phyloP scores from a whole-genome alignment of 331 rosid species.

The Ulmus americana region DNA sequence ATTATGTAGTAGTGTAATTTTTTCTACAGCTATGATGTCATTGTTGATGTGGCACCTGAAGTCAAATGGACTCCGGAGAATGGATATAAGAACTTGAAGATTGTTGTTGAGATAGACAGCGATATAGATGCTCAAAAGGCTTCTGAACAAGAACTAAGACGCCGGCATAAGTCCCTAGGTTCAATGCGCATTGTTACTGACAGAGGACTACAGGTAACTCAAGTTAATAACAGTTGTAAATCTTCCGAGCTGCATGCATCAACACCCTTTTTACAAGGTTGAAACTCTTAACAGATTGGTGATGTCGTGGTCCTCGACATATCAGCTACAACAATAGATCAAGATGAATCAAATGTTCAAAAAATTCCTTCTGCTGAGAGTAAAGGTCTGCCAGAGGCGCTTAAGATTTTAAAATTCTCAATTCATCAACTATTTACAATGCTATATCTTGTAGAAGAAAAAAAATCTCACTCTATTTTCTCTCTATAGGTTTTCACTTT shows the following conservation, averaged over 20 bases:
- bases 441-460: slow-evolving; percentile 12
- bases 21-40: slow-evolving; percentile 67
- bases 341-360: slow-evolving; percentile 58
- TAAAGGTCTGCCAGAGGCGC: slow-evolving; percentile 56
- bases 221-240: slow-evolving; percentile 4
- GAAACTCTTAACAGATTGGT: slow-evolving; percentile 53
- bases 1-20: slow-evolving; percentile 32
- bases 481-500: slow-evolving; percentile 60
- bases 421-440: slow-evolving; percentile 1
- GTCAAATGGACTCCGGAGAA: slow-evolving; percentile 76
- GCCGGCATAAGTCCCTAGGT: slow-evolving; percentile 74
- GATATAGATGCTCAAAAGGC: slow-evolving; percentile 64
- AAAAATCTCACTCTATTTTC: slow-evolving; percentile 28
- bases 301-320: slow-evolving; percentile 77
- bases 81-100: slow-evolving; percentile 77
- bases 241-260: background rate
- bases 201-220: slow-evolving; percentile 82
- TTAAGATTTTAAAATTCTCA: slow-evolving; percentile 9
- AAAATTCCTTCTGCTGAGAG: slow-evolving; percentile 85
- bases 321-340: slow-evolving; percentile 78
- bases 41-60: slow-evolving; percentile 82
- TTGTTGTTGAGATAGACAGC: slow-evolving; percentile 71
- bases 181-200: slow-evolving; percentile 61
- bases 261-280: background rate
- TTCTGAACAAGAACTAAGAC: slow-evolving; percentile 61